phyloP scores from a whole-genome alignment of 805 yeast genomes.

The Diddensiella transvaalensis region DNA sequence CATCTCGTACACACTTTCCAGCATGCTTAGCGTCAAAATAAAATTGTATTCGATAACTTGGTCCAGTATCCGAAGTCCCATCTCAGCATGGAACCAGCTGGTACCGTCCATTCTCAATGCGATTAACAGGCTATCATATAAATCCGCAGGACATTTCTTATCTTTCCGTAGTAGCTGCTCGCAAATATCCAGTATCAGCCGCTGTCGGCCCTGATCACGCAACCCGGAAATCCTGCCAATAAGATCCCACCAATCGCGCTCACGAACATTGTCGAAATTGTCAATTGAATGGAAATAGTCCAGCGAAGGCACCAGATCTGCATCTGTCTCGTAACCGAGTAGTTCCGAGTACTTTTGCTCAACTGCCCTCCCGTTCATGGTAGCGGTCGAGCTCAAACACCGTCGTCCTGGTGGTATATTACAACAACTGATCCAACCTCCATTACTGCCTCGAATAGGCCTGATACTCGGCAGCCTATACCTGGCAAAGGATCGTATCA shows the following conservation, averaged over 20 bases:
- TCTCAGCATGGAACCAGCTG: slow-evolving; percentile 3
- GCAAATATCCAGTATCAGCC: slow-evolving; percentile 5
- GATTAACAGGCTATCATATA: slow-evolving; percentile 20
- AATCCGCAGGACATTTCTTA: slow-evolving; percentile 6
- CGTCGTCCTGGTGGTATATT: too few species aligned
- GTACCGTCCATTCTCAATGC: slow-evolving; percentile 16
- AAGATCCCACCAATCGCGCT: background rate
- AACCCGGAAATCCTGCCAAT: background rate
- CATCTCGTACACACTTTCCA: slow-evolving; percentile 8
- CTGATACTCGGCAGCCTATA: background rate
- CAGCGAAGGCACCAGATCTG: background rate
- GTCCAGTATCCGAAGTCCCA: slow-evolving; percentile 4
- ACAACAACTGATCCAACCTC: too few species aligned
- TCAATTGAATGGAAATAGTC: background rate
- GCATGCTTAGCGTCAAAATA: background rate
- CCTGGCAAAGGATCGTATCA: background rate
- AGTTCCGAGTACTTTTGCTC: background rate
- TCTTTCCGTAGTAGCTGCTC: slow-evolving; percentile 1
- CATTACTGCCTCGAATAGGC: too few species aligned
- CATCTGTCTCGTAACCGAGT: background rate
- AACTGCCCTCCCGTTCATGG: too few species aligned
- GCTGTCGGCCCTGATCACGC: background rate
- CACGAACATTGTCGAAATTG: background rate
- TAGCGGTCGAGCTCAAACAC: too few species aligned
- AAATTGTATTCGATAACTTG: slow-evolving; percentile 2